phyloP scores from a whole-genome alignment of 2,329 filamentous ascomycete genomes.

The Fusarium sp. region DNA sequence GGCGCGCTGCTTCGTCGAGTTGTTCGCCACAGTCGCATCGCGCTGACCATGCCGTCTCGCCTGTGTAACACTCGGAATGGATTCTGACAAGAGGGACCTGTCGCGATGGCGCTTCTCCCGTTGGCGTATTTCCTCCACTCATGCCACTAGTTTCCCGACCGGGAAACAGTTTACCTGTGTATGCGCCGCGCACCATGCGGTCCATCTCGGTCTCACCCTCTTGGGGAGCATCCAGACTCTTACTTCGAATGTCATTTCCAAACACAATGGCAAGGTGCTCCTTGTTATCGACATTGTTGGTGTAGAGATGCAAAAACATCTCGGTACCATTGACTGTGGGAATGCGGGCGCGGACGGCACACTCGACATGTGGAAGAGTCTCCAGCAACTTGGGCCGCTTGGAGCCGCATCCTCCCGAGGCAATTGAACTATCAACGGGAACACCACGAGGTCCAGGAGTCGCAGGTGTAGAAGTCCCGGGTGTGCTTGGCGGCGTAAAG shows the following conservation, averaged over 20 bases:
- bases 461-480: constrained; percentile 67
- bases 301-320: constrained; percentile 97
- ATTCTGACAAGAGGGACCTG: constrained; percentile 83
- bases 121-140: constrained; percentile 52
- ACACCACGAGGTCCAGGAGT: constrained; percentile 62
- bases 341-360: constrained; percentile 93
- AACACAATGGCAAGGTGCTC: constrained; percentile 98
- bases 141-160: constrained; percentile 83
- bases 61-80: constrained; percentile 98
- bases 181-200: constrained; percentile 94
- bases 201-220: constrained; percentile 88
- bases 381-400: constrained; percentile 80
- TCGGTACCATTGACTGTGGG: constrained; percentile 92
- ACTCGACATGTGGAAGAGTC: constrained; percentile 86
- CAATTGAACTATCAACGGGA: constrained; percentile 70
- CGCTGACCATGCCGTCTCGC: constrained; percentile 98
- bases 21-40: constrained; percentile 98
- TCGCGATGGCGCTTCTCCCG: constrained; percentile 19
- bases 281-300: constrained; percentile 92
- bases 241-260: constrained; percentile 83
- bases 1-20: constrained; percentile 91
- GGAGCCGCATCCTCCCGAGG: constrained; percentile 69
- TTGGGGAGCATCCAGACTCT: constrained; percentile 76
- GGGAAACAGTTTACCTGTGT: constrained; percentile 87
- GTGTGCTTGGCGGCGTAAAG: constrained; percentile 79